These are phyloP conservation scores for Globisporangium polare DNA, from an alignment of 352 stramenopile species.

Conservation along the genomic window DNA sequence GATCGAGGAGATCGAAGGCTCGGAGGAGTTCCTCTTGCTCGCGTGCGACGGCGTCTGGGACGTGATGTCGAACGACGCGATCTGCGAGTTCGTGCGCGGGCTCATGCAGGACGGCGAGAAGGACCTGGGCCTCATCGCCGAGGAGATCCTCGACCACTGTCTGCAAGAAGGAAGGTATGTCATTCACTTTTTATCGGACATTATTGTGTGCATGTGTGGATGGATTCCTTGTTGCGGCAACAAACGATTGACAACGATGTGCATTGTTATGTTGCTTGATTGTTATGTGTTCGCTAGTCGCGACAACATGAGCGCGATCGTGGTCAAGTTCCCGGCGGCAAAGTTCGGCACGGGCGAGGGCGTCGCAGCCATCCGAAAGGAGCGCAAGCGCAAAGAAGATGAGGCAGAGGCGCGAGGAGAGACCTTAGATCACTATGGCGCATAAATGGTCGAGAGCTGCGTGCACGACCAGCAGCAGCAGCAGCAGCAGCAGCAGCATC, in stretches of 20 bases:
- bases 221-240: too few species aligned
- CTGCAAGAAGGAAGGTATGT: conserved; percentile 62
- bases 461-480: neutral
- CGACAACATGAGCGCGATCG: conserved; percentile 84
- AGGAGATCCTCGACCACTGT: conserved; percentile 79
- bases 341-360: conserved; percentile 62
- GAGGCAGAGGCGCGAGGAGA: conserved; percentile 36
- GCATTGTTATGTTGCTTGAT: neutral
- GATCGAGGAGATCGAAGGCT: conserved; percentile 64
- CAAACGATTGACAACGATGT: conserved; percentile 4
- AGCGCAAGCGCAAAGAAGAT: conserved; percentile 42
- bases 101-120: conserved; percentile 67
- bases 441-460: conserved; percentile 3
- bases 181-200: neutral
- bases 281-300: conserved; percentile 27
- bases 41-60: conserved; percentile 94
- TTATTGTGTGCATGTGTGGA: neutral
- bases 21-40: conserved; percentile 90
- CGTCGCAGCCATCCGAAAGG: conserved; percentile 52
- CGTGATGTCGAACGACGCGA: conserved; percentile 90
- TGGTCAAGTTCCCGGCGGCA: conserved; percentile 72
- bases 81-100: conserved; percentile 79
- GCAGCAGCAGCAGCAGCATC: neutral
- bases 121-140: conserved; percentile 67
- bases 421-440: conserved; percentile 8